Percentiles rank a stretch among this genome's conserved stretches.
Conservation (phyloP, 495 filamentous ascomycete genomes). For the Peziza echinospora region DNA sequence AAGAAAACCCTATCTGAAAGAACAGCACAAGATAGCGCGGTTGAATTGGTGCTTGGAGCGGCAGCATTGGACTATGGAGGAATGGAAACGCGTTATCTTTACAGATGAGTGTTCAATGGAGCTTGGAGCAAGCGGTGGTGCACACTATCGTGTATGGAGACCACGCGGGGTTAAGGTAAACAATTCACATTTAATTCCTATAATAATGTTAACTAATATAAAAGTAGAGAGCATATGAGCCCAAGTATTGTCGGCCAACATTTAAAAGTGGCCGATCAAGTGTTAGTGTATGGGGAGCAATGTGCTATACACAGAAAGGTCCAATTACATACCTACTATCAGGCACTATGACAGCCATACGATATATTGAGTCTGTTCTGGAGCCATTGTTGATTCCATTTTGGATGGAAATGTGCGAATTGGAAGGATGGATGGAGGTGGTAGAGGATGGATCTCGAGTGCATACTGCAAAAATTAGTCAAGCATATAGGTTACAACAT, state of each 20-base stretch:
- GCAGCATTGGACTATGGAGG: not conserved
- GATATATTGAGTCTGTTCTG: not conserved
- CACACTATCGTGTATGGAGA: not conserved
- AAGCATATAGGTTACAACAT: not conserved
- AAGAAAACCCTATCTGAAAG: too few relatives aligned
- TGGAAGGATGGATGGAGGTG: not conserved
- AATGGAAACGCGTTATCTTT: slow-evolving; percentile 3
- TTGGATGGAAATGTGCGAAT: too few relatives aligned
- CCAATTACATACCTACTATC: not conserved
- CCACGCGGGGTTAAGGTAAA: too few relatives aligned
- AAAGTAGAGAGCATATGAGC: slow-evolving; percentile 1
- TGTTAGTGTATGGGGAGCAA: slow-evolving; percentile 2
- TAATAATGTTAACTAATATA: too few relatives aligned
- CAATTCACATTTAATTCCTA: too few relatives aligned
- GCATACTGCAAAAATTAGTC: not conserved
- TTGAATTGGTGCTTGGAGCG: too few relatives aligned
- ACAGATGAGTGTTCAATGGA: slow-evolving; percentile 3
- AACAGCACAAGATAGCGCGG: too few relatives aligned
- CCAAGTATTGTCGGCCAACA: not conserved
- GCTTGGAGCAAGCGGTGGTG: not conserved
- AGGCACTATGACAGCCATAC: not conserved
- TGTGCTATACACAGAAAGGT: not conserved
- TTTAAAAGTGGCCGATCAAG: not conserved
- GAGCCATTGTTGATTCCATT: not conserved
- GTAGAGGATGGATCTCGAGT: slow-evolving; percentile 1